Evolutionary conservation across 2,329 filamentous ascomycete genomes (phyloP).

Genomic region (Calonectria pteridis): DNA sequence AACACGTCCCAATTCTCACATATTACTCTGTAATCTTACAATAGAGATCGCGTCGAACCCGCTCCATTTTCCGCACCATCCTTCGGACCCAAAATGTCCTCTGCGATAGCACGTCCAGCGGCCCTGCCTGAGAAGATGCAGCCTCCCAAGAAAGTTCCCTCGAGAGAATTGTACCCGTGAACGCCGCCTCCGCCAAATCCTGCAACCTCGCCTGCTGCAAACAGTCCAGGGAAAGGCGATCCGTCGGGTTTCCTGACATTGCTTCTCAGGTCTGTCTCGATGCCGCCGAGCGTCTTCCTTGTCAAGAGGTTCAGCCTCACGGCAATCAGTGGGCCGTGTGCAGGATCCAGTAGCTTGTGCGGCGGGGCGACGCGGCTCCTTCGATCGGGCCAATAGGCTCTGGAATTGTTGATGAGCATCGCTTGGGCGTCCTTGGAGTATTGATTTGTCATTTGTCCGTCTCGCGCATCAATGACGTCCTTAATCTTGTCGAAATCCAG

Average conservation of each 20-base stretch:
- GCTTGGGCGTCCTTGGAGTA: conserved; percentile 72
- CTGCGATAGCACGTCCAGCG: conserved; percentile 67
- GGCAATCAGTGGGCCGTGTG: conserved; percentile 70
- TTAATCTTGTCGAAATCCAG: conserved; percentile 60
- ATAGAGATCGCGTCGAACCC: background rate
- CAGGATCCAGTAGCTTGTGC: conserved; percentile 65
- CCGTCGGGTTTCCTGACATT: conserved; percentile 66
- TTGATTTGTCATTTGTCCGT: conserved; percentile 66
- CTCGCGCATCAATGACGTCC: conserved; percentile 64
- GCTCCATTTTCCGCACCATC: background rate
- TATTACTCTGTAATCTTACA: background rate
- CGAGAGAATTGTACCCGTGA: conserved; percentile 72
- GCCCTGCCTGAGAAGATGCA: conserved; percentile 73
- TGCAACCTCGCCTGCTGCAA: conserved; percentile 71
- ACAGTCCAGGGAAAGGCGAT: conserved; percentile 64
- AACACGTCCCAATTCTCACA: background rate
- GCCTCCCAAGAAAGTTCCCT: conserved; percentile 72
- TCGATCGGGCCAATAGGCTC: conserved; percentile 67
- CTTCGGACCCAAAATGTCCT: conserved; percentile 51
- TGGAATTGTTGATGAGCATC: conserved; percentile 71
- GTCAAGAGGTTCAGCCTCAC: conserved; percentile 72
- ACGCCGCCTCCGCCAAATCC: conserved; percentile 74
- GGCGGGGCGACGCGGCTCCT: conserved; percentile 64
- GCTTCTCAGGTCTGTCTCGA: conserved; percentile 70
- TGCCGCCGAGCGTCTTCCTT: conserved; percentile 70